Base-by-base conservation (phyloP, 306 rosid species). In the Gillenia trifoliata region DNA sequence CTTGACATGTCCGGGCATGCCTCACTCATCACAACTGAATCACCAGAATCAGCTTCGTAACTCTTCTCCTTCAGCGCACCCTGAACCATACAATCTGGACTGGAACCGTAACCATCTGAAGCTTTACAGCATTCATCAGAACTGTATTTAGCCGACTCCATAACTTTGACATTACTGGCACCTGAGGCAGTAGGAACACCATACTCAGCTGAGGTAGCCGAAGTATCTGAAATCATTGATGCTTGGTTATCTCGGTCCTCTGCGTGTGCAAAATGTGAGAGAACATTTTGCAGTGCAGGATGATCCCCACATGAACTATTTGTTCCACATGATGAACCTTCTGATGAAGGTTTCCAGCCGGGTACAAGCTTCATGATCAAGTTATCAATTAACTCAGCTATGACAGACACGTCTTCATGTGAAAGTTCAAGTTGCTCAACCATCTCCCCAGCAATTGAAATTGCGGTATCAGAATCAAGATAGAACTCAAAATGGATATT, bases 401-500 rank as follows among this genome's bases (percentile, higher is more conserved):
- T 87, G 76, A 84, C 79, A 40, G 75, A 64, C 41, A 86, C 88
- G 36, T 93, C 90, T 70, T 85, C 94, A 22, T 66, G 69, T 22
- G 80, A 61, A 33, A 93, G 91, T 73, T 76, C 91, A 68, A 93
- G 91, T 54, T 88, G 87, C 76, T 89, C 96, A 60, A 89, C 98
- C 98, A 93, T 93, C 91, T 93, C 98, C 82, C 79, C 86, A 68
- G 97, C 92, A 75, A 93, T 83, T 73, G 97, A 84, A 71, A 86
- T 73, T 25, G 88, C 86, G 29, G 98, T 91, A 72, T 94, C 98
- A 22, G 91, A 79, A 54, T 86, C 81, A 4, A 85, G 84, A 79
- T 83, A 94, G 80, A 94, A 94, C 54, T 87, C 84, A 56, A 94
- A 94, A 82, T 91, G 89, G 79, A 94, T 88, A 79, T 90, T 92